Conservation (phyloP, 2,329 filamentous ascomycete species). For the Nemania sp. region DNA sequence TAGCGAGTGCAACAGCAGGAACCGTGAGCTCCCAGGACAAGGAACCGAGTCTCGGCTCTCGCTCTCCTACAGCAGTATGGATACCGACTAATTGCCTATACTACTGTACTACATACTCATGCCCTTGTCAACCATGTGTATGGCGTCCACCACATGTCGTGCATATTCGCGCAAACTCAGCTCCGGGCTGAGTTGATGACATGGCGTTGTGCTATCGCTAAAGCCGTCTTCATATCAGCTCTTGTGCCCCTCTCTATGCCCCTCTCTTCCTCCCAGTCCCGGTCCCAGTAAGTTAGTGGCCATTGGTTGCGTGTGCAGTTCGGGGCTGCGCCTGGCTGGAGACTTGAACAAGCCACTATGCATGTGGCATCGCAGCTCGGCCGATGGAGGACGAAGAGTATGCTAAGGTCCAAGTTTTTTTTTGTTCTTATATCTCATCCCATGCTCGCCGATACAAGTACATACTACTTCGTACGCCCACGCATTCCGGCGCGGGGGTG, state of each 20-base stretch:
- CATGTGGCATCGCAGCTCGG: constrained; percentile 6
- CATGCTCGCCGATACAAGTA: constrained; percentile 18
- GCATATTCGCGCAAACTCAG: constrained; percentile 32
- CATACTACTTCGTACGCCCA: background rate
- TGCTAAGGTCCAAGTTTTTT: background rate
- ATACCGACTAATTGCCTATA: constrained; percentile 22
- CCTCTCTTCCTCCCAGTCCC: background rate
- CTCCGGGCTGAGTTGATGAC: constrained; percentile 31
- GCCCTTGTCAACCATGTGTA: constrained; percentile 31
- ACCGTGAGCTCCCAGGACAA: constrained; percentile 15
- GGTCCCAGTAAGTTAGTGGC: background rate
- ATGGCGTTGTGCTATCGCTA: constrained; percentile 21
- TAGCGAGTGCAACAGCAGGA: constrained; percentile 21
- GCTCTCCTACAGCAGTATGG: constrained; percentile 6
- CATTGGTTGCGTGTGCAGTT: constrained; percentile 21
- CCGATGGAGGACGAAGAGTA: constrained; percentile 1
- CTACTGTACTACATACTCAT: background rate
- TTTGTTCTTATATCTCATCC: constrained; percentile 16
- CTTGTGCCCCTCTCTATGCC: background rate
- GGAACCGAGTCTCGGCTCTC: constrained; percentile 3
- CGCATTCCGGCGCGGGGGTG: constrained; percentile 13
- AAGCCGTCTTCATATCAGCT: constrained; percentile 5
- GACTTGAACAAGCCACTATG: constrained; percentile 5
- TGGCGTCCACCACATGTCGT: constrained; percentile 32
- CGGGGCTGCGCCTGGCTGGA: constrained; percentile 11